Evolutionary conservation across 2,329 filamentous ascomycete genomes (phyloP).

Genomic region (Aspergillus flavus): DNA sequence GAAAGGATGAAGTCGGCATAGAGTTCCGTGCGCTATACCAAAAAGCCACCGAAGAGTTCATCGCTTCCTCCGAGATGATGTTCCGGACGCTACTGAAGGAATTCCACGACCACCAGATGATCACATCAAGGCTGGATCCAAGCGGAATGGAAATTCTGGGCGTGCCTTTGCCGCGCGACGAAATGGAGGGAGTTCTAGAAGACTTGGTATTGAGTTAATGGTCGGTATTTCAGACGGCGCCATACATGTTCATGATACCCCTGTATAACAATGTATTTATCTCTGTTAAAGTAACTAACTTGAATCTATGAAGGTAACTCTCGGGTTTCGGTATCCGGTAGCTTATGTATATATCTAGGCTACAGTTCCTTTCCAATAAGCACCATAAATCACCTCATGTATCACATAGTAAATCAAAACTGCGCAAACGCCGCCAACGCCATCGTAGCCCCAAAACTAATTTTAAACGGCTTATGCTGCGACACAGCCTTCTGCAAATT

Average conservation of each 20-base stretch:
- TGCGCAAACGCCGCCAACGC: conserved; percentile 49
- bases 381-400: neutral
- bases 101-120: conserved; percentile 98
- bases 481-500: conserved; percentile 42
- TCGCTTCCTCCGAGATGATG: conserved; percentile 93
- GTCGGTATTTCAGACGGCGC: conserved; percentile 6
- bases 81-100: conserved; percentile 94
- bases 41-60: conserved; percentile 94
- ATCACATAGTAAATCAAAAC: conserved; percentile 27
- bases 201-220: conserved; percentile 58
- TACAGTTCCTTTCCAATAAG: neutral
- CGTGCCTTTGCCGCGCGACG: conserved; percentile 82
- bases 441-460: conserved; percentile 50
- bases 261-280: conserved; percentile 20
- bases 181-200: conserved; percentile 85
- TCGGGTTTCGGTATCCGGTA: neutral
- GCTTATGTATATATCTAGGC: neutral
- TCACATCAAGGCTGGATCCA: conserved; percentile 82
- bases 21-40: conserved; percentile 93
- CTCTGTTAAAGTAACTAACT: neutral
- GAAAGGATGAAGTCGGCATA: conserved; percentile 61
- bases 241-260: conserved; percentile 38
- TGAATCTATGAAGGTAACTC: neutral
- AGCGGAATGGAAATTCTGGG: conserved; percentile 83
- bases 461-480: conserved; percentile 48